phyloP scores from a whole-genome alignment of 129 eudicot genomes.

The Flaveria linearis region DNA sequence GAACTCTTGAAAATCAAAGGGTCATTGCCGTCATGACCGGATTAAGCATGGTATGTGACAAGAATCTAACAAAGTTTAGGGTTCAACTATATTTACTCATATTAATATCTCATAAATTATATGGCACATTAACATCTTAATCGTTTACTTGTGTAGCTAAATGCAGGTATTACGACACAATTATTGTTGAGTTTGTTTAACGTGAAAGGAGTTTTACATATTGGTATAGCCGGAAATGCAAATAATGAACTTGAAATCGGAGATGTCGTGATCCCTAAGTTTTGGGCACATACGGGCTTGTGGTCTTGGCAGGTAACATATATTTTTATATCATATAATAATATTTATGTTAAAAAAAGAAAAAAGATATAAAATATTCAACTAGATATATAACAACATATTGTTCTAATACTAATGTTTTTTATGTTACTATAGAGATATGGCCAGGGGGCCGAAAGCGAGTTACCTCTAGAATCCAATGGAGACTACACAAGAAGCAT shows the following conservation, averaged over 20 bases:
- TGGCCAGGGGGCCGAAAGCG: slow-evolving; percentile 50
- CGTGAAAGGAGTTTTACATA: slow-evolving; percentile 49
- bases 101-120: neutral
- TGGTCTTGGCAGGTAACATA: slow-evolving; percentile 63
- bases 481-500: slow-evolving; percentile 57
- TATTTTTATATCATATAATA: neutral
- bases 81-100: neutral
- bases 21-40: slow-evolving; percentile 62
- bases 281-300: slow-evolving; percentile 66
- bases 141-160: slow-evolving; percentile 34
- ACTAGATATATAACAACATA: neutral
- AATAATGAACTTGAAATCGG: slow-evolving; percentile 52
- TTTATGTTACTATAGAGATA: slow-evolving; percentile 41
- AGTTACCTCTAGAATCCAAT: slow-evolving; percentile 47
- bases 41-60: slow-evolving; percentile 48
- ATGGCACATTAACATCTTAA: neutral
- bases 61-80: neutral
- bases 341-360: neutral
- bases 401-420: neutral
- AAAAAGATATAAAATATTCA: neutral
- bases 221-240: slow-evolving; percentile 64
- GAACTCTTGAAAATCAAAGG: slow-evolving; percentile 33
- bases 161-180: slow-evolving; percentile 56
- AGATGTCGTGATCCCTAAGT: slow-evolving; percentile 55
- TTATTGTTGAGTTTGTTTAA: slow-evolving; percentile 43